Base-by-base conservation (phyloP, 2,329 filamentous ascomycete genomes). In the Xylariaceae sp. region DNA sequence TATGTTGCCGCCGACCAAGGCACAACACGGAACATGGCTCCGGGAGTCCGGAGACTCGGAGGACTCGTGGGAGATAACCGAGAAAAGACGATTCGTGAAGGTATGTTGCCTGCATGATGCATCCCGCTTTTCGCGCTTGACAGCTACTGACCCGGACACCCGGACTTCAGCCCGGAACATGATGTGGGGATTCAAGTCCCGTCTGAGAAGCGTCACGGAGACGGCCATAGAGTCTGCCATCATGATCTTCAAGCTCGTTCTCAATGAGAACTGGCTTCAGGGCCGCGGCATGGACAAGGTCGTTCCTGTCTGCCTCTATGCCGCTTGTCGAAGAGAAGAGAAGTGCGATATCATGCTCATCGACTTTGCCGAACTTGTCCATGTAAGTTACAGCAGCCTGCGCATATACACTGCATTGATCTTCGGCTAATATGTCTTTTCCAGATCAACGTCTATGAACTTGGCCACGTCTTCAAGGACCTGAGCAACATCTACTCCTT, bases 331-430 rank as follows among this genome's bases (percentile, higher is more conserved):
- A 45, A 78, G 83, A 38, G 79, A 86, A 46, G 77, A 78, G 30
- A 81, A 82, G 16, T 94, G 92, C 58, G 85, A 83, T 29, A 74
- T 92, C 50, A 89, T 98, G 83, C 74, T 98, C 30, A 97, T 98
- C 60, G 92, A 98, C 59, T 80, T 98, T 57, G 87, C 92, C 9
- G 92, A 98, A 59, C 73, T 90, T 44, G 68, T 73, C 39, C 75
- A 76, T 18, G 55, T 57, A 53, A 47, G 52, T 46, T 9, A 34
- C 17, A 17, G 11, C n/a, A 9, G n/a, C n/a, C n/a, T n/a, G 3
- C 21, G 4, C 19, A 14, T 33, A 14, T 5, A 17, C 33, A 9
- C 8, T 13, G 31, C 45, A 23, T 40, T 21, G 27, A n/a, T 18
- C n/a, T 13, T 30, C 3, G 19, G 24, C 32, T 43, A 38, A 46